Conservation (phyloP, 257 asterid genomes). For the Jacaranda copaia region DNA sequence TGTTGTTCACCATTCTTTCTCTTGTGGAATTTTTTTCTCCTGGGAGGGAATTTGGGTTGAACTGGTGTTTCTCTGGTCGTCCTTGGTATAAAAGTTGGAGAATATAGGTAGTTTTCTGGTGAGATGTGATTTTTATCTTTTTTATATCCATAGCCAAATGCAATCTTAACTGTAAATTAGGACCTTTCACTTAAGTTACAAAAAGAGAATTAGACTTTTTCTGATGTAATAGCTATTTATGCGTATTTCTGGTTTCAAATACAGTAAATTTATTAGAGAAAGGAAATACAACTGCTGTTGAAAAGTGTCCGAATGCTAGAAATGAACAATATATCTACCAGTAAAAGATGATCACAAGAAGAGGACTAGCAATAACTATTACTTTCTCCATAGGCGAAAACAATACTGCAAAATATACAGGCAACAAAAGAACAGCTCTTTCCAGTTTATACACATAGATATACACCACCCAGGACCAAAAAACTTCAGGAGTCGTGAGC, state of each 20-base stretch:
- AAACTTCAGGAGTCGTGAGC: background rate
- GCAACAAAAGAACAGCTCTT: background rate
- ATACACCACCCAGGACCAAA: background rate
- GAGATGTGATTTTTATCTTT: background rate
- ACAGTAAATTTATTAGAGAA: too few relatives aligned
- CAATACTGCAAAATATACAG: background rate
- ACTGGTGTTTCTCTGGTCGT: background rate
- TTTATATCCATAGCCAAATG: slow-evolving; percentile 3
- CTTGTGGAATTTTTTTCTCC: slow-evolving; percentile 33
- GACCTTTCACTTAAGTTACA: slow-evolving; percentile 3
- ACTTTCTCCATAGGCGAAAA: too few relatives aligned
- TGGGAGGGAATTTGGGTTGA: slow-evolving; percentile 5
- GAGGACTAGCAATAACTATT: too few relatives aligned
- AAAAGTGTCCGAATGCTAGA: too few relatives aligned
- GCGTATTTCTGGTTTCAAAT: background rate
- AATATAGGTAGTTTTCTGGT: background rate
- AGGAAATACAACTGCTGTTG: too few relatives aligned
- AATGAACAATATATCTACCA: background rate
- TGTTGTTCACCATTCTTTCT: slow-evolving; percentile 24
- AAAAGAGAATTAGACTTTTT: background rate
- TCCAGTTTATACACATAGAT: background rate
- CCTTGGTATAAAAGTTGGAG: slow-evolving; percentile 14
- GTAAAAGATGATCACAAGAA: background rate
- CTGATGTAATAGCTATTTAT: slow-evolving; percentile 10
- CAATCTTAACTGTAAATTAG: slow-evolving; percentile 33